Conservation (phyloP, 371 early-diverging fungal species). For the Mucor circinelloides region DNA sequence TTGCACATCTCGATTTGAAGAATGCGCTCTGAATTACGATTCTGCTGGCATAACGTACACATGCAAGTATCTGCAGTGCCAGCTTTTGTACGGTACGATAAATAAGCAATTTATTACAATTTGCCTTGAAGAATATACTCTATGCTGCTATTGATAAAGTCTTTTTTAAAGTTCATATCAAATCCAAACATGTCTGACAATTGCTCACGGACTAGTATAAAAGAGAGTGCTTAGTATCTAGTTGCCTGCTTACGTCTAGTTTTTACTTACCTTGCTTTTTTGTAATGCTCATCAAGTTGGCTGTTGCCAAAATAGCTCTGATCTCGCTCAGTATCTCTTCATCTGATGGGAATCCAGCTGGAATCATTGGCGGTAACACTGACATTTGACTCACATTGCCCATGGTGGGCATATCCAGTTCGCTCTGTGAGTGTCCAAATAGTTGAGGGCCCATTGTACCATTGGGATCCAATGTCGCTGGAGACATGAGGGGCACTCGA, state of each 20-base stretch:
- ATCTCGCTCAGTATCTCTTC: constrained; percentile 81
- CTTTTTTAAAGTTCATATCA: constrained; percentile 79
- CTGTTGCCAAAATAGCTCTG: constrained; percentile 73
- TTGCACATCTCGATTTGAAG: too few relatives aligned
- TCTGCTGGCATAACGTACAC: too few relatives aligned
- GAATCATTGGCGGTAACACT: constrained; percentile 22
- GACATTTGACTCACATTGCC: constrained; percentile 24
- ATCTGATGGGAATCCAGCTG: constrained; percentile 70
- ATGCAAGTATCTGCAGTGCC: too few relatives aligned
- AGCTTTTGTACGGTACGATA: too few relatives aligned
- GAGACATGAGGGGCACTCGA: constrained; percentile 3
- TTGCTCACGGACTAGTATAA: constrained; percentile 73
- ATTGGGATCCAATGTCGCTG: not conserved
- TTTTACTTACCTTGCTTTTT: constrained; percentile 64
- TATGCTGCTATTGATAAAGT: constrained; percentile 85
- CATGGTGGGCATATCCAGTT: constrained; percentile 21
- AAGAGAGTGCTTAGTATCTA: too few relatives aligned
- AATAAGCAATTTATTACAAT: constrained; percentile 21
- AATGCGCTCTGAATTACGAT: too few relatives aligned
- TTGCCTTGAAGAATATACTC: constrained; percentile 61
- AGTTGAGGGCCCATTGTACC: not conserved
- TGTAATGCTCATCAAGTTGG: constrained; percentile 77
- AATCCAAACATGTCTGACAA: constrained; percentile 73
- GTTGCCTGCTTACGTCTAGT: not conserved
- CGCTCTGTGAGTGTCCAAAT: constrained; percentile 3